Percentiles rank a stretch among this genome's conserved stretches.
Evolutionary conservation across 768 basidiomycete genomes (phyloP).

Genomic region (Boletus subparvulus): DNA sequence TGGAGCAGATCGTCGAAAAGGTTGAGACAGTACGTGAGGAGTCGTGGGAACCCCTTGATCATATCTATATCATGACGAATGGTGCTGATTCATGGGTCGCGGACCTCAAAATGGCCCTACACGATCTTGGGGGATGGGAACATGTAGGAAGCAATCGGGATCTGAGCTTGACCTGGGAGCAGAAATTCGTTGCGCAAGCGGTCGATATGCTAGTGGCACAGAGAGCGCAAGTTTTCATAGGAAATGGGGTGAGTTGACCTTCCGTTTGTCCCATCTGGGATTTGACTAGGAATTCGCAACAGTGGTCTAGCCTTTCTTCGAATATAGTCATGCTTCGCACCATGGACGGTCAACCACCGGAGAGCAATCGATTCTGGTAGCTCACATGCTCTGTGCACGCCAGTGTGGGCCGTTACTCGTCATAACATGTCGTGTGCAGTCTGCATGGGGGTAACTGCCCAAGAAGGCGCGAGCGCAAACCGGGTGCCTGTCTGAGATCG

Average conservation of each 20-base stretch:
- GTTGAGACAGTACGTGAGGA: slow-evolving; percentile 34
- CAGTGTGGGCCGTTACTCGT: no score
- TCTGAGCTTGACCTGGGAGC: slow-evolving; percentile 40
- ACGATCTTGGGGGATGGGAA: slow-evolving; percentile 35
- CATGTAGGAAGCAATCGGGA: slow-evolving; percentile 41
- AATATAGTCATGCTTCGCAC: slow-evolving; percentile 40
- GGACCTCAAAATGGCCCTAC: slow-evolving; percentile 37
- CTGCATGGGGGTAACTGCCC: background rate
- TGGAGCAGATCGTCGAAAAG: slow-evolving; percentile 40
- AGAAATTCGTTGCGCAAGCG: slow-evolving; percentile 44
- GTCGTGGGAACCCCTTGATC: slow-evolving; percentile 26
- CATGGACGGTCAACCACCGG: slow-evolving; percentile 23
- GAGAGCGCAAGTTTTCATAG: slow-evolving; percentile 48
- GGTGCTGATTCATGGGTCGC: slow-evolving; percentile 40
- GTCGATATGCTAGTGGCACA: slow-evolving; percentile 51
- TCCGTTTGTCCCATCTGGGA: background rate
- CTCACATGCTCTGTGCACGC: no score
- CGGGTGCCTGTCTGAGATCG: no score
- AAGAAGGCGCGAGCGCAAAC: no score
- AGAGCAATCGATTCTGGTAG: slow-evolving; percentile 38
- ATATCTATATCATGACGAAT: slow-evolving; percentile 51
- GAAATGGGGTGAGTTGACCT: slow-evolving; percentile 46
- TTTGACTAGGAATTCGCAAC: background rate
- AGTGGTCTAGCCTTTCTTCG: slow-evolving; percentile 44
- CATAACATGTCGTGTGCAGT: background rate